Evolutionary conservation across 78 protist genomes (phyloP).

Genomic region (Chrysochromulina tobinii): DNA sequence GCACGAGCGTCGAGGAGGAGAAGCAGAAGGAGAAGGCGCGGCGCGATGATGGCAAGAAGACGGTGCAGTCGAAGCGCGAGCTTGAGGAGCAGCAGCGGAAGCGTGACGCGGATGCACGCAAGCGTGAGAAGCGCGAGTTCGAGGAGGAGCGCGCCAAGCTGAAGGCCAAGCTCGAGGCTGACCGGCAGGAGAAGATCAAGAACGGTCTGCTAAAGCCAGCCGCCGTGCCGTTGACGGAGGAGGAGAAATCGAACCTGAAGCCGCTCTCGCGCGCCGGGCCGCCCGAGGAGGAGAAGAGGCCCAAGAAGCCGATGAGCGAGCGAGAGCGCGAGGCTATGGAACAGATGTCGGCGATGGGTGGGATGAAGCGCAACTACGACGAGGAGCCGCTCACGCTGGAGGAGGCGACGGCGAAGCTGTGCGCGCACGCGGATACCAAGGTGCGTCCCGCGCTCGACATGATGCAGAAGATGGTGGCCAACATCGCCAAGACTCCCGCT

Average conservation of each 20-base stretch:
- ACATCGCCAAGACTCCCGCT: not conserved
- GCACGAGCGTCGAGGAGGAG: not conserved
- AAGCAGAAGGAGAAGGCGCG: not conserved
- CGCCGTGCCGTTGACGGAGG: not conserved
- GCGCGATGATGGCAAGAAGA: not conserved
- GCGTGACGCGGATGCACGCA: not conserved
- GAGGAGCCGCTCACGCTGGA: not conserved
- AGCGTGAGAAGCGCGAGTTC: not conserved
- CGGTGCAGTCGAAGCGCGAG: not conserved
- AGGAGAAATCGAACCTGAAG: too few species aligned
- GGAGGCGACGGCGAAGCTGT: not conserved
- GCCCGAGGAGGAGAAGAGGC: not conserved
- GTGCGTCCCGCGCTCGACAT: not conserved
- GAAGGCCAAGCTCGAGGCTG: not conserved
- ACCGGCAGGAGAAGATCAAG: not conserved
- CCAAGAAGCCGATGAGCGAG: not conserved
- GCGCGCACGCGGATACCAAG: not conserved
- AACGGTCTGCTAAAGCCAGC: not conserved
- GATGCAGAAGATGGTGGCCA: not conserved
- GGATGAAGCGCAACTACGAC: not conserved
- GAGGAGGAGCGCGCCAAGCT: not conserved
- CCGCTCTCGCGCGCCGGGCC: not conserved
- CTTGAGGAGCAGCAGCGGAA: slow-evolving; percentile 11
- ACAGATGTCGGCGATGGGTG: not conserved
- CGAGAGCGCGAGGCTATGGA: not conserved